These are phyloP conservation scores for Annulohypoxylon stygium DNA, from an alignment of 495 filamentous ascomycete species.

Conservation along the genomic window DNA sequence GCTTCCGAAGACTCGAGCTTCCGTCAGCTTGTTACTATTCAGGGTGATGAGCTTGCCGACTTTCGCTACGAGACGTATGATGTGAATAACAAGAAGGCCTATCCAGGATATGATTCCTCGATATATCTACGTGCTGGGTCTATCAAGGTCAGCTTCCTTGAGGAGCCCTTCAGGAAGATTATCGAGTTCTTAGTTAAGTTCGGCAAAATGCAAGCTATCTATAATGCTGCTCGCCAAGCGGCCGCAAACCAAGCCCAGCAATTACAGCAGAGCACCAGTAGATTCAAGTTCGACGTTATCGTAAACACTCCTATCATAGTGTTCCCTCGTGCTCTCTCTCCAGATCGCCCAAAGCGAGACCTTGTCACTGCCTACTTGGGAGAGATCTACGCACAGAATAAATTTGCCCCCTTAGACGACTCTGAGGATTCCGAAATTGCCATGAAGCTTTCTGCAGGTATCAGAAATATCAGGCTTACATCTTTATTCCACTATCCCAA, in stretches of 20 bases:
- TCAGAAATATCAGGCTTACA: conserved; percentile 89
- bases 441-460: conserved; percentile 91
- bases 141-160: conserved; percentile 94
- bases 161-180: conserved; percentile 98
- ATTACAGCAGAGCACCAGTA: conserved; percentile 87
- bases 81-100: conserved; percentile 70
- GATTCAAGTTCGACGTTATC: conserved; percentile 92
- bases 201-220: conserved; percentile 98
- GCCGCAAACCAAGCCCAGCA: conserved; percentile 95
- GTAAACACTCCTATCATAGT: conserved; percentile 96
- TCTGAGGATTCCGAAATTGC: conserved; percentile 75
- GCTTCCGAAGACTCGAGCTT: conserved; percentile 83
- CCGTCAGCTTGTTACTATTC: conserved; percentile 89
- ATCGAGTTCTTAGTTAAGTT: conserved; percentile 98
- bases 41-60: conserved; percentile 96
- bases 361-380: conserved; percentile 91
- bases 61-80: conserved; percentile 98
- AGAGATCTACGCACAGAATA: conserved; percentile 96
- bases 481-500: conserved; percentile 87
- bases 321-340: conserved; percentile 81
- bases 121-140: conserved; percentile 91
- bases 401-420: conserved; percentile 85
- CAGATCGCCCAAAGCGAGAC: conserved; percentile 72
- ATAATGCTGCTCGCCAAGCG: conserved; percentile 95
- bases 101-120: conserved; percentile 96